Percentiles rank a stretch among this genome's conserved stretches.
These are phyloP conservation scores for Geotrichum candidum DNA, from an alignment of 1,139 yeast genomes.

Conservation along the genomic window DNA sequence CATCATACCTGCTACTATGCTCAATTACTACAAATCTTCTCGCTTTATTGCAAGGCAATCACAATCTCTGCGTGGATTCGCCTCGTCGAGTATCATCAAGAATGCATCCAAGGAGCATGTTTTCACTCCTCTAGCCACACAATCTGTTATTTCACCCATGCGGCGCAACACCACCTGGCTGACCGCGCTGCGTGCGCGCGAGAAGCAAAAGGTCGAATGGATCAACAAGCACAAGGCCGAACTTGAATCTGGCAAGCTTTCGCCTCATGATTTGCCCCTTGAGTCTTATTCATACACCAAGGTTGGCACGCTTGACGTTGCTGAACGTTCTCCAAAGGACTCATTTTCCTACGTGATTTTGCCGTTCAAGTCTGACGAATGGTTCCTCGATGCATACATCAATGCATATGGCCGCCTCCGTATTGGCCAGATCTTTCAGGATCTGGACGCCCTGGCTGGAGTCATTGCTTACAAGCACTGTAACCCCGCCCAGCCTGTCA, in stretches of 20 bases:
- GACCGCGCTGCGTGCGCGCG: conserved; percentile 71
- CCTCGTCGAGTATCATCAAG: not conserved
- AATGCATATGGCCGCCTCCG: conserved; percentile 84
- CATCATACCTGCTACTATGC: not conserved
- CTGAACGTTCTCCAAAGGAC: conserved; percentile 68
- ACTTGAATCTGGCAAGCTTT: conserved; percentile 15
- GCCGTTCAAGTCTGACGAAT: conserved; percentile 78
- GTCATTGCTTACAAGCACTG: conserved; percentile 82
- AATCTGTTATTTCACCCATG: conserved; percentile 34
- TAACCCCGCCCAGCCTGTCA: conserved; percentile 85
- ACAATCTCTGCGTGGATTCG: not conserved
- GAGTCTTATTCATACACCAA: conserved; percentile 53
- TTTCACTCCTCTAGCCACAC: conserved; percentile 35
- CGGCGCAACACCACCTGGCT: conserved; percentile 60
- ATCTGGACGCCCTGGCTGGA: conserved; percentile 84
- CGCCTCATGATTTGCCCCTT: conserved; percentile 16
- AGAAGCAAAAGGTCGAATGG: conserved; percentile 64
- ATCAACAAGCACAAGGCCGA: conserved; percentile 21
- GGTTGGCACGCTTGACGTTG: conserved; percentile 51
- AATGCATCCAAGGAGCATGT: conserved; percentile 20
- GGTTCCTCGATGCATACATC: conserved; percentile 80
- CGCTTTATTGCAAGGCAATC: not conserved
- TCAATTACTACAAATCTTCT: not conserved
- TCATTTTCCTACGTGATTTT: conserved; percentile 67
- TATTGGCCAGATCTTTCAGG: conserved; percentile 89